These are phyloP conservation scores for Talaromyces proteolyticus DNA, from an alignment of 495 filamentous ascomycete genomes.

Conservation along the genomic window DNA sequence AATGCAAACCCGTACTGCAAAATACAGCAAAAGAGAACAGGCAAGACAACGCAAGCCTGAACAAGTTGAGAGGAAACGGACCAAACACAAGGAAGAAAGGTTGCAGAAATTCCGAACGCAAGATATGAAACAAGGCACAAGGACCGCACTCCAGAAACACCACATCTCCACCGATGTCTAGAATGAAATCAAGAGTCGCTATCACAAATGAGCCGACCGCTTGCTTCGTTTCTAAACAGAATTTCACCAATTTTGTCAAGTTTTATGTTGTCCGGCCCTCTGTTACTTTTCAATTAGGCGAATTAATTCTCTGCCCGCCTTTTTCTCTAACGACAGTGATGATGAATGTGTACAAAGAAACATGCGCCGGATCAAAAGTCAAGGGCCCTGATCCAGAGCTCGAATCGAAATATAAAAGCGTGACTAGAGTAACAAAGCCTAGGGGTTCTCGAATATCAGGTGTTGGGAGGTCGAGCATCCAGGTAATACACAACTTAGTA, in stretches of 20 bases:
- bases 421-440: not conserved
- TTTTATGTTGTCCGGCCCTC: not conserved
- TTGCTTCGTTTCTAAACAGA: not conserved
- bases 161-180: conserved; percentile 39
- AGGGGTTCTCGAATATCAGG: not conserved
- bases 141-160: conserved; percentile 41
- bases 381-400: not conserved
- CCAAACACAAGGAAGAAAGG: conserved; percentile 15
- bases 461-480: not conserved
- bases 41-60: conserved; percentile 18
- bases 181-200: conserved; percentile 24
- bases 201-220: not conserved
- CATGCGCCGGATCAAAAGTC: not conserved
- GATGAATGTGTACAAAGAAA: not conserved
- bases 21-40: conserved; percentile 14
- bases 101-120: conserved; percentile 7
- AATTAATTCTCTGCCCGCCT: not conserved
- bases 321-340: not conserved
- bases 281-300: not conserved
- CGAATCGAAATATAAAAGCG: not conserved
- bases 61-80: conserved; percentile 16
- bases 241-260: conserved; percentile 4
- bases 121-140: conserved; percentile 17
- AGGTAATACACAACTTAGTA: not conserved
- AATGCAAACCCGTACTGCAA: conserved; percentile 9